Base-by-base conservation (phyloP, 257 asterid genomes). In the Solanum pimpinellifolium region DNA sequence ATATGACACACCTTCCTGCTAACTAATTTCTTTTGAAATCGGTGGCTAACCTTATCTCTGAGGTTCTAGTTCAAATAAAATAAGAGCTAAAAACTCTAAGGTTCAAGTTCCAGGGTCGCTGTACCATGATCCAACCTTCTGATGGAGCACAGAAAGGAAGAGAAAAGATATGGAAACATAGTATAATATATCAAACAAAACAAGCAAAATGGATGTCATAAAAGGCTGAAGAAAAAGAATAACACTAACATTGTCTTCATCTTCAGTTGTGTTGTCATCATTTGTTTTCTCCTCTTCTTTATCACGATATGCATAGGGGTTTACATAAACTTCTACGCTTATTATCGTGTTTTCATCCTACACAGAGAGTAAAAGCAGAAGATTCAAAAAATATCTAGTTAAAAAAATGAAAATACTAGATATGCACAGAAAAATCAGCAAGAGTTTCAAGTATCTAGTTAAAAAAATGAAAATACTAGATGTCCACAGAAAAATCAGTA, bases 271-370 rank as follows among this genome's bases (percentile, higher is more conserved):
- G 83, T 86, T 93, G 83, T 95, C 96, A 82, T 90, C 89, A 7
- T 80, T 88, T 86, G 89, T 86, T 90, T 92, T 93, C 88, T 74
- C 95, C 46, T 93, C 94, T 90, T 97, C 99, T 66, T 92, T 97
- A 76, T 94, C 99, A 60, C 90, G 88, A 87, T 95, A 97, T 56
- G 93, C 85, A 84, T 94, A 95, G 46, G 98, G 99, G 89, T 97
- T 96, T 37, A 95, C 96, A 85, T 90, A 96, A 14, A 97, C 92
- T 83, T 95, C 97, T 2, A 90, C 91, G 66, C 92, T 92, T 69
- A 91, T 92, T 86, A 96, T 94, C 97, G 95, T 97, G 90, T 95
- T 93, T 86, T 95, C 99, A 89, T 94, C 98, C 99, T 95, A 92
- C 88, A 91, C 15, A 87, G 87, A 88, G 10, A 91, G 81, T 83